Conservation (phyloP, 257 asterid species). For the Leptodermis oblonga region DNA sequence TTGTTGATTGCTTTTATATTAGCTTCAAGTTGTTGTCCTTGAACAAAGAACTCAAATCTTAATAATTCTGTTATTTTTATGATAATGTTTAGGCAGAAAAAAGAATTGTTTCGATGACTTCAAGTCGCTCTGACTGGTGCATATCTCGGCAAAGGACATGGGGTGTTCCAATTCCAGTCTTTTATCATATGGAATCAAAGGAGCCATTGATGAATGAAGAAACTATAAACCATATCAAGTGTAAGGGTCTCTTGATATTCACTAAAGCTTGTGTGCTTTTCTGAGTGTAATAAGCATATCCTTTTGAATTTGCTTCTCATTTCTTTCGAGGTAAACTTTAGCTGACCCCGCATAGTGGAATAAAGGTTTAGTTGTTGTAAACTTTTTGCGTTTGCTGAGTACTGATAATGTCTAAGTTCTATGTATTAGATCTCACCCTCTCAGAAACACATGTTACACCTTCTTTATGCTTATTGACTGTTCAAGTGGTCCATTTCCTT, state of each 20-base stretch:
- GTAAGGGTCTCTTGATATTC: constrained; percentile 43
- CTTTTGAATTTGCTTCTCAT: background rate
- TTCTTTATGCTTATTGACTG: background rate
- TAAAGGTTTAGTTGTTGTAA: background rate
- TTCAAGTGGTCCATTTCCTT: background rate
- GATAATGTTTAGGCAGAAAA: constrained; percentile 61
- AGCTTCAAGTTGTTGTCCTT: background rate
- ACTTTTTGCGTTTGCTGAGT: background rate
- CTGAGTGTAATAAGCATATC: background rate
- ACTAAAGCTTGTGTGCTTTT: constrained; percentile 6
- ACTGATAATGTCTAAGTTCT: background rate
- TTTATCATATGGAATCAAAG: constrained; percentile 78
- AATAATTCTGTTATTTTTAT: constrained; percentile 9
- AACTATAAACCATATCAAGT: constrained; percentile 71
- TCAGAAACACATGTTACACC: background rate
- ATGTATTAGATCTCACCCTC: background rate
- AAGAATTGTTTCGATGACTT: constrained; percentile 88
- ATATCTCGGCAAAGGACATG: constrained; percentile 98
- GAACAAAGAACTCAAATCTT: background rate
- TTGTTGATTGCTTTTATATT: background rate
- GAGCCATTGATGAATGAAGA: constrained; percentile 89
- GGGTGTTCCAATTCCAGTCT: constrained; percentile 99
- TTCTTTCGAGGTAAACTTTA: background rate
- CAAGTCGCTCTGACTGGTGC: constrained; percentile 97
- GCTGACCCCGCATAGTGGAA: background rate